Percentiles rank a stretch among this genome's conserved stretches.
phyloP scores from a whole-genome alignment of 768 basidiomycete genomes.

The Coprinellus micaceus region DNA sequence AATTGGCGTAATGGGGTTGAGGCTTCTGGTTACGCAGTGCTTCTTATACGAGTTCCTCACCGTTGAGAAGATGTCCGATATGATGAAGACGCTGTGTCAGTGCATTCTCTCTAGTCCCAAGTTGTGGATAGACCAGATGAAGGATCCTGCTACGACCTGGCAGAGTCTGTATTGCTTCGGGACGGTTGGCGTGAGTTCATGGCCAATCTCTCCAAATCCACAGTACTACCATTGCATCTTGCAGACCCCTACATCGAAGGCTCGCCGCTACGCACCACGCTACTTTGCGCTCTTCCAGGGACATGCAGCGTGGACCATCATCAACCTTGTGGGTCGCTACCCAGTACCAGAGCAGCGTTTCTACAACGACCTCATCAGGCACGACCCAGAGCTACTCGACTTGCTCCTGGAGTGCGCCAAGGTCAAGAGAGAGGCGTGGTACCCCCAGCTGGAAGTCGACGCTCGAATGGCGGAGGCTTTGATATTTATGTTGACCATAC shows the following conservation, averaged over 20 bases:
- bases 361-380: conserved; percentile 16
- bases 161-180: conserved; percentile 20
- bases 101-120: conserved; percentile 23
- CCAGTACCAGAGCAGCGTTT: conserved; percentile 17
- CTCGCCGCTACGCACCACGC: conserved; percentile 19
- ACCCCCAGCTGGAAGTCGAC: conserved; percentile 22
- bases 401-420: conserved; percentile 24
- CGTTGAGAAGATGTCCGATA: conserved; percentile 16
- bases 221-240: background rate
- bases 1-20: conserved; percentile 16
- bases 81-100: conserved; percentile 23
- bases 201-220: background rate
- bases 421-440: conserved; percentile 22
- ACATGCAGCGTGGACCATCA: conserved; percentile 18
- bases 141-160: conserved; percentile 20
- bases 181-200: conserved; percentile 10
- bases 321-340: conserved; percentile 16
- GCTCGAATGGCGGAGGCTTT: conserved; percentile 23
- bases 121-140: conserved; percentile 17
- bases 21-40: conserved; percentile 17
- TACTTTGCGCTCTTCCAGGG: conserved; percentile 27
- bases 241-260: conserved; percentile 17
- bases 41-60: conserved; percentile 20
- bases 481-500: conserved; percentile 20
- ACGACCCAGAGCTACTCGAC: conserved; percentile 19